Evolutionary conservation across 306 rosid genomes (phyloP), one percentile per base, ranked within the genome.

Genomic region (Ormosia emarginata): DNA sequence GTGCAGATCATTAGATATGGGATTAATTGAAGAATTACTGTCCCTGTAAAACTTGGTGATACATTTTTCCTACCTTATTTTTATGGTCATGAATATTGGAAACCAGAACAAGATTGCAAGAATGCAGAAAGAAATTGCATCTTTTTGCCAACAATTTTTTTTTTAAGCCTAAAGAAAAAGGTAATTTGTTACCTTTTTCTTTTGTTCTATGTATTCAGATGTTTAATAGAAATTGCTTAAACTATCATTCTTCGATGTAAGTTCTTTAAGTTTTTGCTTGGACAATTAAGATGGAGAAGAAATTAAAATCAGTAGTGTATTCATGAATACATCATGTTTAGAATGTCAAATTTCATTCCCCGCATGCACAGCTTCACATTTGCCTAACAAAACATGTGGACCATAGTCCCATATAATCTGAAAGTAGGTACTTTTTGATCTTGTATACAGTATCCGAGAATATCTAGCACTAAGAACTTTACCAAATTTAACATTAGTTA

Each of bases 301-400:
- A 52, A 53, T 53, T n/a, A 53, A 53, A 53, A 53, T 2, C 6
- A 14, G 44, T 24, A 24, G 24, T 24, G 24, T 24, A 24, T 62
- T 76, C 17, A 63, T 47, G 29, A 62, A 34, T 50, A 62, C 72
- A 62, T 36, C 63, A 50, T 65, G 36, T 55, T 30, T 68, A 53
- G 58, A 33, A 69, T 68, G 46, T 79, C 70, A 58, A 69, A 79
- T 57, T 69, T 79, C 53, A 69, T 69, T 69, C 52, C 63, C 17
- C 40, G 44, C 29, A 11, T 77, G 53, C 53, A 50, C 9, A 3
- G 39, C 59, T 63, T 36, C 13, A 63, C 53, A 62, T 44, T 58
- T 52, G 66, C 24, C 46, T 13, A 63, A 1, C 30, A 58, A 29
- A 77, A 39, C 29, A 67, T 0, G 69, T 69, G 77, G 68, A 36